These are phyloP conservation scores for Pseudopediastrum boryanum DNA, from an alignment of 139 green algal genomes.

Conservation along the genomic window DNA sequence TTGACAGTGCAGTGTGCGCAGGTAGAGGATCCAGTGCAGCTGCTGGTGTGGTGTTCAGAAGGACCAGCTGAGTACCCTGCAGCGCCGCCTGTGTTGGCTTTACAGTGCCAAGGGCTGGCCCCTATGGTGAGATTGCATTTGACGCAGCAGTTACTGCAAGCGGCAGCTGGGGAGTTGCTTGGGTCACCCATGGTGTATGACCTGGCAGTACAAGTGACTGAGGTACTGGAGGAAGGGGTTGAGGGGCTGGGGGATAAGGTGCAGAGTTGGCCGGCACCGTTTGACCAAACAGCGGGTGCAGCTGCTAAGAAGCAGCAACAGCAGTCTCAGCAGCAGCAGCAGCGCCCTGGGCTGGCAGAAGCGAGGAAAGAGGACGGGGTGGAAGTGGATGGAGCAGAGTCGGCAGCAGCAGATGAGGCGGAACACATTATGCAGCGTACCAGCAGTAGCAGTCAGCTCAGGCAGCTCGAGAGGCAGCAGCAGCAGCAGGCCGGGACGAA, in stretches of 20 bases:
- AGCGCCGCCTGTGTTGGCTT: slow-evolving; percentile 49
- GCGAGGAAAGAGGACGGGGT: slow-evolving; percentile 13
- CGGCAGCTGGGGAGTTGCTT: slow-evolving; percentile 21
- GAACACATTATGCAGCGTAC: no score
- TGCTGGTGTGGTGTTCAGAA: slow-evolving; percentile 19
- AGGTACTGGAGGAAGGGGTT: slow-evolving; percentile 41
- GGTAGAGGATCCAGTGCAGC: background rate
- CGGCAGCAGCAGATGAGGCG: background rate
- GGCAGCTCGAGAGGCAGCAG: background rate
- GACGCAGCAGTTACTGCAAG: slow-evolving; percentile 44
- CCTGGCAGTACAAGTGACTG: slow-evolving; percentile 43
- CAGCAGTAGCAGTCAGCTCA: background rate
- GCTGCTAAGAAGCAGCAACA: background rate
- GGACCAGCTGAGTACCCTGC: slow-evolving; percentile 47
- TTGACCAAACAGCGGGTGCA: background rate
- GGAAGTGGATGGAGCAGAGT: slow-evolving; percentile 6
- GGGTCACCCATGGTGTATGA: slow-evolving; percentile 70
- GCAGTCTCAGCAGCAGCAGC: background rate
- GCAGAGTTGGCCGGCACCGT: slow-evolving; percentile 7
- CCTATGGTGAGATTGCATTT: slow-evolving; percentile 47
- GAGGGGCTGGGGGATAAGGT: background rate
- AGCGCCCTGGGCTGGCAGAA: background rate
- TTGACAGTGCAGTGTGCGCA: no score
- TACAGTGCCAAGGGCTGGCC: slow-evolving; percentile 41
- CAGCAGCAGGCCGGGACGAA: slow-evolving; percentile 12